phyloP scores from a whole-genome alignment of 768 basidiomycete genomes.

The Leccinum imitatum region DNA sequence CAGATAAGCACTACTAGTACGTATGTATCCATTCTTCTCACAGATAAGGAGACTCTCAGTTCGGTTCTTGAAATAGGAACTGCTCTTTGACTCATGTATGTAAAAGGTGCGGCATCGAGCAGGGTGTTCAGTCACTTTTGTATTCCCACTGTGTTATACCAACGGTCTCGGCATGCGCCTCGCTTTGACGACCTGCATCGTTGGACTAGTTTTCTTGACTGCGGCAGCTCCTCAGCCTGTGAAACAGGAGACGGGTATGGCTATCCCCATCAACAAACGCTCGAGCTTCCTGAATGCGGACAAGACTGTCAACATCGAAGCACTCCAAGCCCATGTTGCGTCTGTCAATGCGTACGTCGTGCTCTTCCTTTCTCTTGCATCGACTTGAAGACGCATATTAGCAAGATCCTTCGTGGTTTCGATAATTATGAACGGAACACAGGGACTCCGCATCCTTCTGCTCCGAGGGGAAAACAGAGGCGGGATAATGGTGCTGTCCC shows the following conservation, averaged over 20 bases:
- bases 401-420: constrained; percentile 4
- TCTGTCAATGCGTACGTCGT: constrained; percentile 9
- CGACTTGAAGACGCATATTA: not conserved
- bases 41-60: too few relatives aligned
- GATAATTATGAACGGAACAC: constrained; percentile 2
- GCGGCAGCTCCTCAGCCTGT: constrained; percentile 3
- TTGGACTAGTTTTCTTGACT: constrained; percentile 2
- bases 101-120: too few relatives aligned
- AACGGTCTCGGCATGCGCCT: not conserved
- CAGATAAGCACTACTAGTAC: too few relatives aligned
- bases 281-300: constrained; percentile 2
- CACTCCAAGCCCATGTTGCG: constrained; percentile 3
- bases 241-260: not conserved
- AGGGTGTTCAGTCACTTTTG: too few relatives aligned
- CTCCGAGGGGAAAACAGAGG: not conserved
- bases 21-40: too few relatives aligned
- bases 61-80: too few relatives aligned
- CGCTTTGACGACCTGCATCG: not conserved
- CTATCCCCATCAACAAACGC: constrained; percentile 15
- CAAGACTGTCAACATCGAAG: constrained; percentile 5
- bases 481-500: not conserved
- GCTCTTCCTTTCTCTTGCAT: not conserved
- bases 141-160: too few relatives aligned
- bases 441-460: not conserved
- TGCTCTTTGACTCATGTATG: too few relatives aligned